Base-by-base conservation (phyloP, 805 yeast species). In the Wickerhamiella sorbophila region DNA sequence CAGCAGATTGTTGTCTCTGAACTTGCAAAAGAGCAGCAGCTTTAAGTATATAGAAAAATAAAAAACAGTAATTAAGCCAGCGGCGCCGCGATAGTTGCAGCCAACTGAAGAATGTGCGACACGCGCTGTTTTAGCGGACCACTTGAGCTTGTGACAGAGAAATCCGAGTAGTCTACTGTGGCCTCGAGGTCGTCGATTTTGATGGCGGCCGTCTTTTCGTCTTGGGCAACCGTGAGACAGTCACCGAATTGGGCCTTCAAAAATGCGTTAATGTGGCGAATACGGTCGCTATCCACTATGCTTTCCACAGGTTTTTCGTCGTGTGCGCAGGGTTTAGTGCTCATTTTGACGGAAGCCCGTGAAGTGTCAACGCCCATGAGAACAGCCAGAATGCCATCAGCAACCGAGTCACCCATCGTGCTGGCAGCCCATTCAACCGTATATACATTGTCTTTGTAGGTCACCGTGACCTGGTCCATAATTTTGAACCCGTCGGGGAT, bases 391-490 rank as follows among this genome's bases (percentile, higher is more conserved):
- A 86, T 81, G 14, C 95, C 79, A 55, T 91, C 99, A 0, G 98
- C 98, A 48, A 91, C 74, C 0, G 95, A 79, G 54, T 91, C 98
- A 46, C 82, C 87, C 64, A 86, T 74, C 43, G 83, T 66, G 44
- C 86, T 87, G 51, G 93, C 88, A 15, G 76, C 73, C 98, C 98
- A 91, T 58, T 84, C 93, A 12, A 88, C 77, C 0, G 79, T 70
- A 4, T 82, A 77, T 8, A 70, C 50, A 40, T 68, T 64, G 33
- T 62, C 62, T n/a, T 43, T 48, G 43, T 64, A 64, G 37, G 67
- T 73, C 52, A 71, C 69, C 45, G 57, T 70, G 31, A 81, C 70
- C 31, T 71, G 72, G 44, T 74, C 75, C 86, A 81, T 78, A n/a
- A 81, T 67, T 44, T 60, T 67, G 29, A 75, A 61, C 33, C 33